Percentiles rank a stretch among this genome's conserved stretches.
Conservation (phyloP, 2,329 filamentous ascomycete species). For the Neofusicoccum sp. region DNA sequence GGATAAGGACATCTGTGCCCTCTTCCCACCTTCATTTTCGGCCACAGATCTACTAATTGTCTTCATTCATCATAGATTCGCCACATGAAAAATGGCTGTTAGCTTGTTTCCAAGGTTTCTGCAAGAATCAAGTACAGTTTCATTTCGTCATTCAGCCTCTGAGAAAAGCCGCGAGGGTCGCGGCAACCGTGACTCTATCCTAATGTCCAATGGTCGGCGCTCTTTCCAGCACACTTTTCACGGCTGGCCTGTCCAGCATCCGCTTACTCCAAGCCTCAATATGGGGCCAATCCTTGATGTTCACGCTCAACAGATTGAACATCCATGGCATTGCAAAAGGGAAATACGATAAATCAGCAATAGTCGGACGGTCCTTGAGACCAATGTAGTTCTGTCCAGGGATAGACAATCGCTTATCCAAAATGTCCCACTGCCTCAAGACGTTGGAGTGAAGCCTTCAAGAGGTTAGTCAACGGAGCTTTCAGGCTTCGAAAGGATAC, state of each 20-base stretch:
- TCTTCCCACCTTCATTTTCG: too few species aligned
- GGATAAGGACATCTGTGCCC: too few species aligned
- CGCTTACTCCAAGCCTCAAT: constrained; percentile 30
- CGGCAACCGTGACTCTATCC: too few species aligned
- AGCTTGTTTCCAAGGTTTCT: too few species aligned
- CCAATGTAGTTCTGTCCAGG: constrained; percentile 34
- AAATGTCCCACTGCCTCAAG: neutral
- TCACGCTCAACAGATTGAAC: constrained; percentile 34
- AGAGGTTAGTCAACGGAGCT: neutral
- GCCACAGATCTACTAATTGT: too few species aligned
- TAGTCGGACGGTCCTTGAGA: constrained; percentile 34
- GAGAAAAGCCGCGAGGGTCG: too few species aligned
- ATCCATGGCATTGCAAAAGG: constrained; percentile 41
- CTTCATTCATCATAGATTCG: too few species aligned
- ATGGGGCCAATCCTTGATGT: constrained; percentile 32
- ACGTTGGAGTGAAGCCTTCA: neutral
- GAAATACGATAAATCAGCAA: constrained; percentile 38
- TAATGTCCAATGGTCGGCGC: constrained; percentile 24
- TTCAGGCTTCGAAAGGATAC: neutral
- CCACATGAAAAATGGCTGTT: too few species aligned
- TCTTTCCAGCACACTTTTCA: constrained; percentile 22
- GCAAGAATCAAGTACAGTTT: too few species aligned
- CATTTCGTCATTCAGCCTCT: too few species aligned
- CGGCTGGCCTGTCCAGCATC: constrained; percentile 27
- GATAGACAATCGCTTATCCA: neutral